Conservation (phyloP, 495 filamentous ascomycete species). For the Aspergillus nidulans region DNA sequence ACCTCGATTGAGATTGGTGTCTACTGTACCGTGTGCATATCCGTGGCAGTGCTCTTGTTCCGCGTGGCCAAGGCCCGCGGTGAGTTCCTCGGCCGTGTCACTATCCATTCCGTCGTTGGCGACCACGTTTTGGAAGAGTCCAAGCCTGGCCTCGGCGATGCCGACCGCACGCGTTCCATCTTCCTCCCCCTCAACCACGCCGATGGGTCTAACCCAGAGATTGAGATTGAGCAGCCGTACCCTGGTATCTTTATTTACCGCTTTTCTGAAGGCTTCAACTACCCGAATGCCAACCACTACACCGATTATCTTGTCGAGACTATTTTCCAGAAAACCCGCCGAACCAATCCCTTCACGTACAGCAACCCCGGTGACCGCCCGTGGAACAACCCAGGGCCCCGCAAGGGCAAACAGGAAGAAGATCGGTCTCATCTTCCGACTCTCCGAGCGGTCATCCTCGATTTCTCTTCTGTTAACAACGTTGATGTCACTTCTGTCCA, state of each 20-base stretch:
- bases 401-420: constrained; percentile 48
- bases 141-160: constrained; percentile 52
- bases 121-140: constrained; percentile 68
- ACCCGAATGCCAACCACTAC: constrained; percentile 90
- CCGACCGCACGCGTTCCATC: constrained; percentile 53
- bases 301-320: constrained; percentile 71
- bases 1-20: constrained; percentile 86
- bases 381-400: constrained; percentile 92
- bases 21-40: constrained; percentile 76
- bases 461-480: constrained; percentile 94
- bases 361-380: constrained; percentile 74
- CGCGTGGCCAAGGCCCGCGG: constrained; percentile 80
- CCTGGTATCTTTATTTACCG: constrained; percentile 97
- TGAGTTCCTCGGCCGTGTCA: constrained; percentile 82
- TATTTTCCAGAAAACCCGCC: constrained; percentile 73
- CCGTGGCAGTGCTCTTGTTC: constrained; percentile 76
- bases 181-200: constrained; percentile 86
- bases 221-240: constrained; percentile 75
- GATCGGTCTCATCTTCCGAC: constrained; percentile 60
- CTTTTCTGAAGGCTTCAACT: constrained; percentile 95
- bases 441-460: constrained; percentile 88
- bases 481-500: constrained; percentile 93
- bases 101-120: constrained; percentile 84
- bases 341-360: constrained; percentile 65
- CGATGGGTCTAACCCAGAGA: constrained; percentile 86